A percentile compares a stretch with the other conserved stretches of the same genome.
These are phyloP conservation scores for Backusella tuberculispora DNA, from an alignment of 192 early-diverging fungal species.

Conservation along the genomic window DNA sequence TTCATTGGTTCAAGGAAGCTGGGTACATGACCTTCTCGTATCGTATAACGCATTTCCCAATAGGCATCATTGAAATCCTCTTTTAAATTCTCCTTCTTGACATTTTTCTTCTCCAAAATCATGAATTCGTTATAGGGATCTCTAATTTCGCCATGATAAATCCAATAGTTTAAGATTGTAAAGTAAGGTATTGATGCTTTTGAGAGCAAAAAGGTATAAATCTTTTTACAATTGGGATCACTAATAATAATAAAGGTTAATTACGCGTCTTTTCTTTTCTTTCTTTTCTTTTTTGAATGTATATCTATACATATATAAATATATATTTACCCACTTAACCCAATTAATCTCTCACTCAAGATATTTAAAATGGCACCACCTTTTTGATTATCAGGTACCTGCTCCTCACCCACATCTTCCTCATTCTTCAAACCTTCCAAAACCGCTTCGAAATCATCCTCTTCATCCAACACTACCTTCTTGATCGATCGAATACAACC, in stretches of 20 bases:
- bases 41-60: constrained; percentile 81
- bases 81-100: constrained; percentile 60
- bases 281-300: constrained; percentile 4
- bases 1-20: constrained; percentile 76
- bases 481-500: constrained; percentile 44
- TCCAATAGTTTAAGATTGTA: constrained; percentile 85
- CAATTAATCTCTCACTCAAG: constrained; percentile 68
- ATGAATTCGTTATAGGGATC: constrained; percentile 94
- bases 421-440: constrained; percentile 47
- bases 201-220: constrained; percentile 81
- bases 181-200: constrained; percentile 83
- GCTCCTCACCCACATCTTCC: constrained; percentile 46
- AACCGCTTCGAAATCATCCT: constrained; percentile 42
- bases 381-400: constrained; percentile 55
- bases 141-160: constrained; percentile 85
- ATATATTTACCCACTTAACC: constrained; percentile 64
- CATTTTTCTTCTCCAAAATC: constrained; percentile 72
- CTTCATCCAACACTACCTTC: constrained; percentile 40
- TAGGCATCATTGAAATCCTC: constrained; percentile 85
- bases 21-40: constrained; percentile 69
- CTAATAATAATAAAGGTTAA: constrained; percentile 39
- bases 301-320: neutral
- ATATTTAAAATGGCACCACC: constrained; percentile 83
- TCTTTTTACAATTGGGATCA: constrained; percentile 70
- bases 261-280: too few relatives aligned